These are phyloP conservation scores for Colletotrichum liriopes DNA, from an alignment of 2,329 filamentous ascomycete genomes.

Conservation along the genomic window DNA sequence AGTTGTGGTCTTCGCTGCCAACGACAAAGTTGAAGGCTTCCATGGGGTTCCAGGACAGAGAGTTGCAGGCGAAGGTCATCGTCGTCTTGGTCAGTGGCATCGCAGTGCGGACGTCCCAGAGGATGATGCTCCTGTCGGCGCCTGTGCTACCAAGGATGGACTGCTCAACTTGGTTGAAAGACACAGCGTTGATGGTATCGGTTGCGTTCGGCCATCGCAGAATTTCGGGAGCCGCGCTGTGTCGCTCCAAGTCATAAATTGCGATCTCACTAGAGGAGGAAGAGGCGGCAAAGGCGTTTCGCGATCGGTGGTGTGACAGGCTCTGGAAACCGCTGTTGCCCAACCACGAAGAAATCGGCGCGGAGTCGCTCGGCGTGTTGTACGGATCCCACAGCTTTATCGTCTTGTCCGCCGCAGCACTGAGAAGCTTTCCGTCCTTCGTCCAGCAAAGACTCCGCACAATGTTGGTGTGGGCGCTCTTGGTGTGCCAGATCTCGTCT, in stretches of 20 bases:
- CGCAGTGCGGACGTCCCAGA: slow-evolving; percentile 93
- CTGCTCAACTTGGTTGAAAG: slow-evolving; percentile 96
- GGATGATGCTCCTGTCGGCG: slow-evolving; percentile 86
- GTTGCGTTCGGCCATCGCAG: slow-evolving; percentile 89
- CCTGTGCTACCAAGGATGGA: slow-evolving; percentile 89
- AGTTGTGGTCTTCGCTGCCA: slow-evolving; percentile 95
- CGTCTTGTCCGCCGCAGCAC: slow-evolving; percentile 87
- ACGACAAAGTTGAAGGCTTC: slow-evolving; percentile 96
- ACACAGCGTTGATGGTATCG: slow-evolving; percentile 90
- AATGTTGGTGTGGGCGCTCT: slow-evolving; percentile 89
- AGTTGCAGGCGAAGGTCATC: slow-evolving; percentile 86
- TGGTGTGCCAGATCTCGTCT: slow-evolving; percentile 81
- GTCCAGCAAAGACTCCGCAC: slow-evolving; percentile 95
- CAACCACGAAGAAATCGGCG: slow-evolving; percentile 85
- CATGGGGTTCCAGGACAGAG: slow-evolving; percentile 95
- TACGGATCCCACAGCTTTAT: slow-evolving; percentile 96
- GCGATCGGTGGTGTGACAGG: slow-evolving; percentile 85
- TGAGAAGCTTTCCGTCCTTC: slow-evolving; percentile 85
- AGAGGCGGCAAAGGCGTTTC: slow-evolving; percentile 84
- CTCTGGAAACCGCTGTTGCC: slow-evolving; percentile 76
- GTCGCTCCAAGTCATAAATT: slow-evolving; percentile 89
- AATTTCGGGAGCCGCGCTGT: slow-evolving; percentile 85
- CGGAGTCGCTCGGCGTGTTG: slow-evolving; percentile 75
- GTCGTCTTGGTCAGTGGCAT: slow-evolving; percentile 86
- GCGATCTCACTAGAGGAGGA: slow-evolving; percentile 85